Percentiles rank a stretch among this genome's conserved stretches.
phyloP scores from a whole-genome alignment of 2,329 filamentous ascomycete species.

The Beauveria sp. region DNA sequence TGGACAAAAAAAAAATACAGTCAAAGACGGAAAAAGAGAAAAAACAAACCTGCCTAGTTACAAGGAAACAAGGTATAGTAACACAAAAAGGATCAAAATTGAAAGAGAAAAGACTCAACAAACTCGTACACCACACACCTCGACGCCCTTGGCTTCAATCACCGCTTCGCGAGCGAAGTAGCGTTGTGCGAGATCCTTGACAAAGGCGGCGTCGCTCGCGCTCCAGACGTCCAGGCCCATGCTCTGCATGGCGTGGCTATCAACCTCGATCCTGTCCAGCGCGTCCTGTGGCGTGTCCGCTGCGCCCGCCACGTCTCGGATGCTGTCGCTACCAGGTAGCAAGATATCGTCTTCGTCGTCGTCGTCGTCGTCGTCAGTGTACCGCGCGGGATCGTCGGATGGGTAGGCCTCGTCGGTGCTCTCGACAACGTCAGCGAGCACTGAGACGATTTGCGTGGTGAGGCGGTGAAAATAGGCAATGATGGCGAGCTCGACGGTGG shows the following conservation, averaged over 20 bases:
- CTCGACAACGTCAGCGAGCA: slow-evolving; percentile 54
- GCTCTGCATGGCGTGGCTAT: slow-evolving; percentile 55
- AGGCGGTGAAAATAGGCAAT: slow-evolving; percentile 77
- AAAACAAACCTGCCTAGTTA: neutral
- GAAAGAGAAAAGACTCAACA: slow-evolving; percentile 36
- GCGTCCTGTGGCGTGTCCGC: neutral
- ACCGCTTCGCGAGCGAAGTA: slow-evolving; percentile 60
- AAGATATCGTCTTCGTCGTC: slow-evolving; percentile 26
- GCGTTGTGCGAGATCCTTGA: slow-evolving; percentile 50
- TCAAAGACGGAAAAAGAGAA: no score
- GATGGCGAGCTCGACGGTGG: slow-evolving; percentile 57
- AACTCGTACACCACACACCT: slow-evolving; percentile 66
- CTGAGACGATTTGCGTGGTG: slow-evolving; percentile 57
- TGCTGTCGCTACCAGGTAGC: slow-evolving; percentile 20
- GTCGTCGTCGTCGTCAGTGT: slow-evolving; percentile 21
- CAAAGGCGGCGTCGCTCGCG: slow-evolving; percentile 59
- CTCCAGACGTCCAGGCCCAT: slow-evolving; percentile 80
- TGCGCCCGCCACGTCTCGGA: slow-evolving; percentile 17
- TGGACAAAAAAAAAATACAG: no score
- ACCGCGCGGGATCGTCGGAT: slow-evolving; percentile 17
- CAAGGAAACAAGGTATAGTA: neutral
- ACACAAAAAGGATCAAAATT: neutral
- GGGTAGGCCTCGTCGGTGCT: slow-evolving; percentile 35
- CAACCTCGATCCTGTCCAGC: slow-evolving; percentile 41
- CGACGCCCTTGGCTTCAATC: slow-evolving; percentile 61